These are phyloP conservation scores for Ganoderma sp. DNA, from an alignment of 1,284 basidiomycete species.

Conservation along the genomic window DNA sequence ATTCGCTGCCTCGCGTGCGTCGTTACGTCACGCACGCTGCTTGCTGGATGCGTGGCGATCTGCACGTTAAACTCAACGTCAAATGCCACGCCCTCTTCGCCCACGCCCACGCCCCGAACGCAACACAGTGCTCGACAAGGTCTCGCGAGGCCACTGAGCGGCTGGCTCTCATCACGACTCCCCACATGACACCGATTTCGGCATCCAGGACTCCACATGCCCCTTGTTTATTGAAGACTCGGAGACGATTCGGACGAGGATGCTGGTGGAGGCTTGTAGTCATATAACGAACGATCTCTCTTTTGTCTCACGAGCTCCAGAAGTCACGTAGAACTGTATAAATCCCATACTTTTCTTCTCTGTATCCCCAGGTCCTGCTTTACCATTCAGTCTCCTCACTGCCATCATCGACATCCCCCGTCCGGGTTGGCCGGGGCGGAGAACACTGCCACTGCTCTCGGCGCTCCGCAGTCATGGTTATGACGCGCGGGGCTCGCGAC, in stretches of 20 bases:
- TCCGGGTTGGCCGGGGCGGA: conserved; percentile 9
- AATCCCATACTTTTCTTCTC: conserved; percentile 25
- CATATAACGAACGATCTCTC: conserved; percentile 26
- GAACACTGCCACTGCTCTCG: neutral
- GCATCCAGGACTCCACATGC: conserved; percentile 8
- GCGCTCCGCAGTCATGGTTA: neutral
- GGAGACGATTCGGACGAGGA: conserved; percentile 23
- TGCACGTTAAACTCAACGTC: neutral
- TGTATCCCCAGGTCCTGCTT: neutral
- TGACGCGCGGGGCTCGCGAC: neutral
- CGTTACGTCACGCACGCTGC: conserved; percentile 9
- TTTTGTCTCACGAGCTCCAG: conserved; percentile 28
- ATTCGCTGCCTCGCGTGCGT: conserved; percentile 8
- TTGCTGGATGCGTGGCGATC: neutral
- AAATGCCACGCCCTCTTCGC: neutral
- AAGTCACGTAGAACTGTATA: conserved; percentile 36
- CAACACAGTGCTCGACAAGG: conserved; percentile 40
- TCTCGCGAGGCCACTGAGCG: conserved; percentile 36
- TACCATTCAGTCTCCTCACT: too few species aligned
- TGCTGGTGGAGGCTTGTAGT: conserved; percentile 23
- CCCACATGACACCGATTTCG: conserved; percentile 7
- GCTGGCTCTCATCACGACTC: conserved; percentile 1
- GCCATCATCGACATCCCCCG: too few species aligned
- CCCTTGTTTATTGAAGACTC: conserved; percentile 26
- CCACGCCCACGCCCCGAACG: neutral